phyloP scores from a whole-genome alignment of 192 early-diverging fungal species.

The Gorgonomyces haynaldii region DNA sequence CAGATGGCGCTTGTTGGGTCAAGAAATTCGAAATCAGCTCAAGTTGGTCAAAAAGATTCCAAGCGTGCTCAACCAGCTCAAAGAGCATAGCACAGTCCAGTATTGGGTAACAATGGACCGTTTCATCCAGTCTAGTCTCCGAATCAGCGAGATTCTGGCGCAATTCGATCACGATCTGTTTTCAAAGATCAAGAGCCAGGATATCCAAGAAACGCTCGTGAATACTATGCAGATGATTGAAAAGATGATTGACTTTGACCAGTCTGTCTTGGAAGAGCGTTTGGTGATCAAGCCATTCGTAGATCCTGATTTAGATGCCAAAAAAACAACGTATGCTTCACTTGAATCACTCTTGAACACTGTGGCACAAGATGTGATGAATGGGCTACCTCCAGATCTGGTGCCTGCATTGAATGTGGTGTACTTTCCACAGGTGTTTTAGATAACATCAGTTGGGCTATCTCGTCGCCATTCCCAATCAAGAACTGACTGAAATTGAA shows the following conservation, averaged over 20 bases:
- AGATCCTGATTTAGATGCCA: slow-evolving; percentile 52
- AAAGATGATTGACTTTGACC: slow-evolving; percentile 72
- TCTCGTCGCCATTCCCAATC: slow-evolving; percentile 54
- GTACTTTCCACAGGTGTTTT: slow-evolving; percentile 55
- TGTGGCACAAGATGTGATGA: slow-evolving; percentile 40
- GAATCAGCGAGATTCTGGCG: too few species aligned
- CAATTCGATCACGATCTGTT: too few species aligned
- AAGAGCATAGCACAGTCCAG: too few species aligned
- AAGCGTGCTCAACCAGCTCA: too few species aligned
- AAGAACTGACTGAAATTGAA: slow-evolving; percentile 27
- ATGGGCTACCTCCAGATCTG: slow-evolving; percentile 33
- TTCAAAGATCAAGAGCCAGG: too few species aligned
- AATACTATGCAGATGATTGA: too few species aligned
- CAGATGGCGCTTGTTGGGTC: too few species aligned
- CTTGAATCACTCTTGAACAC: slow-evolving; percentile 59
- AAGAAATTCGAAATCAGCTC: too few species aligned
- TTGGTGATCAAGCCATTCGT: slow-evolving; percentile 46
- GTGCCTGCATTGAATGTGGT: slow-evolving; percentile 44
- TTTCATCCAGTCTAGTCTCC: too few species aligned
- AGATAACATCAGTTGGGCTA: slow-evolving; percentile 51
- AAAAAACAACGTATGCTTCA: slow-evolving; percentile 50
- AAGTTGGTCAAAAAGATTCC: too few species aligned
- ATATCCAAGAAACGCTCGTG: too few species aligned
- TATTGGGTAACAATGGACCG: too few species aligned
- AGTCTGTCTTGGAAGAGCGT: slow-evolving; percentile 41